Conservation (phyloP, 1,284 basidiomycete genomes). For the Fomitopsis palustris region DNA sequence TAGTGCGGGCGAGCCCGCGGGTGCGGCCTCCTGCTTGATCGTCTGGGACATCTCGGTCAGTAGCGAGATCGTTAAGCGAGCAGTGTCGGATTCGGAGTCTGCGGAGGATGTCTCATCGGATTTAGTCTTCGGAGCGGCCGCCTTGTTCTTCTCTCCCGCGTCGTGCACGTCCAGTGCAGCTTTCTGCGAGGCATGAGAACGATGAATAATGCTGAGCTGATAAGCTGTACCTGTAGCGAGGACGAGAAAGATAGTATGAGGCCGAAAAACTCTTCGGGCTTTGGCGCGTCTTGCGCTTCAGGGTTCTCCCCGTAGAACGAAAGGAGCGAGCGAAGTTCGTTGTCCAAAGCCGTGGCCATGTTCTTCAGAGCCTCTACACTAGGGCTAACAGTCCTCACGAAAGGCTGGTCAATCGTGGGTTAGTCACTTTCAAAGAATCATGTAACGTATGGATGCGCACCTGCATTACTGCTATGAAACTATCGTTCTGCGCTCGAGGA, state of each 20-base stretch:
- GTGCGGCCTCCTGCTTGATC: constrained; percentile 32
- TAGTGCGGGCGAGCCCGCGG: constrained; percentile 13
- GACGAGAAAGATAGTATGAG: constrained; percentile 72
- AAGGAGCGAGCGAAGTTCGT: constrained; percentile 56
- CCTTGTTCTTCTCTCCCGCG: constrained; percentile 36
- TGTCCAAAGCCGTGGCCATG: constrained; percentile 55
- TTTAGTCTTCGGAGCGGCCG: constrained; percentile 22
- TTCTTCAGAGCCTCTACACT: constrained; percentile 62
- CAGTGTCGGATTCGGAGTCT: constrained; percentile 19
- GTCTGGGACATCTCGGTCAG: constrained; percentile 27
- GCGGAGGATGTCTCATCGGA: constrained; percentile 18
- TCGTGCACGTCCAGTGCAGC: constrained; percentile 71
- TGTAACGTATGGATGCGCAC: constrained; percentile 29
- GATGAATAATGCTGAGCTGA: neutral
- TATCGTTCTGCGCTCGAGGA: constrained; percentile 43
- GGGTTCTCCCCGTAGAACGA: constrained; percentile 73
- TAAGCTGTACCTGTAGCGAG: constrained; percentile 52
- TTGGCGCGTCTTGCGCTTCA: constrained; percentile 56
- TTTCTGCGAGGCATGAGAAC: constrained; percentile 45
- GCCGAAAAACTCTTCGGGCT: constrained; percentile 79
- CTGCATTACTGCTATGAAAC: constrained; percentile 66
- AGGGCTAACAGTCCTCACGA: constrained; percentile 45
- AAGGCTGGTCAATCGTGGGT: constrained; percentile 41
- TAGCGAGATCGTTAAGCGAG: neutral
- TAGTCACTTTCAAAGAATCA: neutral